Conservation (phyloP, 441 rosid species). For the Francoa sonchifolia region DNA sequence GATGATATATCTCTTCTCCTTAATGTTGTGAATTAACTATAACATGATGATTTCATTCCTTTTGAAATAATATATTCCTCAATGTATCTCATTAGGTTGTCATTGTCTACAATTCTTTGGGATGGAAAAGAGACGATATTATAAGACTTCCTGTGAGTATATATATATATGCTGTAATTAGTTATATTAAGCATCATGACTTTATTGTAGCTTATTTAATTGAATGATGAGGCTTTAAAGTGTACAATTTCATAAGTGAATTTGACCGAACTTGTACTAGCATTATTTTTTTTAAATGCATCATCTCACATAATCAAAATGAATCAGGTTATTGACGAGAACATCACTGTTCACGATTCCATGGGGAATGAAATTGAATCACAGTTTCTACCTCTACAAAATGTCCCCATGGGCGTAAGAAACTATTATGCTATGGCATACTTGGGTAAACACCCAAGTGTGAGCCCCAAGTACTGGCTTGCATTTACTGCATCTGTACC, state of each 20-base stretch:
- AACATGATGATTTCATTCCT: conserved; percentile 9
- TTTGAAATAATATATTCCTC: conserved; percentile 8
- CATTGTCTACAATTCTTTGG: conserved; percentile 85
- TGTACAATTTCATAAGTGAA: no score
- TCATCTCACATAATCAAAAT: conserved; percentile 9
- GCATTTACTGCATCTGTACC: conserved; percentile 74
- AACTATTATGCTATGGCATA: conserved; percentile 68
- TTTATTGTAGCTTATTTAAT: no score
- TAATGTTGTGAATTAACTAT: conserved; percentile 4
- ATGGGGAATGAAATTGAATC: conserved; percentile 77
- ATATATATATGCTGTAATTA: no score
- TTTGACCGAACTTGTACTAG: no score
- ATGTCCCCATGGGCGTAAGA: conserved; percentile 46
- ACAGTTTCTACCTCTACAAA: conserved; percentile 62
- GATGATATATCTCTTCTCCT: conserved; percentile 5
- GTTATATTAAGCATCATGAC: no score
- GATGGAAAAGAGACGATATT: conserved; percentile 87
- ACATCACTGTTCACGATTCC: conserved; percentile 57
- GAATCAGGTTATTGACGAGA: conserved; percentile 56
- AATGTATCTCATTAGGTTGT: conserved; percentile 36
- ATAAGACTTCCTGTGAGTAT: conserved; percentile 83
- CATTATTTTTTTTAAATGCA: not conserved
- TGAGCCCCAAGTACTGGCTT: conserved; percentile 74
- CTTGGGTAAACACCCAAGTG: conserved; percentile 50
- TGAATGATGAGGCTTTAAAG: no score